Conservation (phyloP, 192 early-diverging fungal genomes). For the Tieghemiomyces parasiticus region DNA sequence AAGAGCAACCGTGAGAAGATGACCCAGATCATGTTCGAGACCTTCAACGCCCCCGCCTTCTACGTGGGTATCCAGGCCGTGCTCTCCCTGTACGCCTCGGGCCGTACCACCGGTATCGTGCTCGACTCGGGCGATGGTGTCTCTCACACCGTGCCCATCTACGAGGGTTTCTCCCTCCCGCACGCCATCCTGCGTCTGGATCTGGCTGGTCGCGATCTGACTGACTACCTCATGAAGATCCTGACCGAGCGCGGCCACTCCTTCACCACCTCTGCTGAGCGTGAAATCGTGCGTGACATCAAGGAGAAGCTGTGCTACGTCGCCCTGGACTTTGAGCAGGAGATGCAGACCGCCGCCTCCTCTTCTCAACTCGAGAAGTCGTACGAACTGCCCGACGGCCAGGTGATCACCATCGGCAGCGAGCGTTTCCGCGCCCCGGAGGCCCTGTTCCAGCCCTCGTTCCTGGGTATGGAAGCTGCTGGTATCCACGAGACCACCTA, state of each 20-base stretch:
- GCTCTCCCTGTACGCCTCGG: slow-evolving; percentile 89
- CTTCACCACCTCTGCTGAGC: slow-evolving; percentile 89
- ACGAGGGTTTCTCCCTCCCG: slow-evolving; percentile 90
- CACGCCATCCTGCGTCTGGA: slow-evolving; percentile 96
- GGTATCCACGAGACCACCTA: slow-evolving; percentile 97
- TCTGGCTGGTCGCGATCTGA: slow-evolving; percentile 94
- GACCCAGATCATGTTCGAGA: slow-evolving; percentile 99
- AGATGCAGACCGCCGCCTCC: slow-evolving; percentile 86
- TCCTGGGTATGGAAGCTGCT: slow-evolving; percentile 76
- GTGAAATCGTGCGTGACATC: slow-evolving; percentile 98
- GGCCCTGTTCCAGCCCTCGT: slow-evolving; percentile 91
- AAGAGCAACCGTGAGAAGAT: slow-evolving; percentile 99
- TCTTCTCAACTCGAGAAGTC: slow-evolving; percentile 92
- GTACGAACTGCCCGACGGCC: slow-evolving; percentile 97
- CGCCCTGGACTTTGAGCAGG: slow-evolving; percentile 94
- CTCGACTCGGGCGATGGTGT: slow-evolving; percentile 98
- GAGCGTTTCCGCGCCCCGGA: slow-evolving; percentile 97
- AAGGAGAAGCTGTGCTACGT: slow-evolving; percentile 99
- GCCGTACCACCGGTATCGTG: slow-evolving; percentile 97
- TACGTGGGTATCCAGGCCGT: slow-evolving; percentile 97
- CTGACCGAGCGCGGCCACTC: slow-evolving; percentile 94
- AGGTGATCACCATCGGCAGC: slow-evolving; percentile 95
- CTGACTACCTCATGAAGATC: slow-evolving; percentile 84
- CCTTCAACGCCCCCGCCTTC: slow-evolving; percentile 93
- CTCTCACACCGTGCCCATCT: slow-evolving; percentile 93